These are phyloP conservation scores for Sonneratia alba DNA, from an alignment of 345 rosid species.

Conservation along the genomic window DNA sequence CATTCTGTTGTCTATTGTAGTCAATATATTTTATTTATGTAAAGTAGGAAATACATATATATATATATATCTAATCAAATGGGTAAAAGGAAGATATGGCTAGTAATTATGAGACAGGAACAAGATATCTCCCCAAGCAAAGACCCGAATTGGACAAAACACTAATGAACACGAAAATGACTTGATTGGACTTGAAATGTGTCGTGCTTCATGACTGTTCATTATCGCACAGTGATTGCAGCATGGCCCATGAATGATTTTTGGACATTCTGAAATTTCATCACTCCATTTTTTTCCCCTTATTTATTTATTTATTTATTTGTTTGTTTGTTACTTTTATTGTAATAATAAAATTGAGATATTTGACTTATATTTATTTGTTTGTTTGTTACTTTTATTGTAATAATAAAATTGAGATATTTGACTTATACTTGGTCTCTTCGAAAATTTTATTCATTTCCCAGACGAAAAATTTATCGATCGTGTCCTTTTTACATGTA, in stretches of 20 bases:
- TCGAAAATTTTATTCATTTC: background rate
- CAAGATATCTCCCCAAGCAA: conserved; percentile 9
- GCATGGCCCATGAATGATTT: conserved; percentile 9
- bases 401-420: too few relatives aligned
- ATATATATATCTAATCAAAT: background rate
- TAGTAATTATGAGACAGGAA: conserved; percentile 1
- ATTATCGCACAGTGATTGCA: conserved; percentile 4
- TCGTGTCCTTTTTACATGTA: background rate
- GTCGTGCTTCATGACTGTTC: conserved; percentile 5
- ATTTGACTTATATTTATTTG: too few relatives aligned
- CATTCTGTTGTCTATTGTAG: too few relatives aligned
- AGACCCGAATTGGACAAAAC: conserved; percentile 3
- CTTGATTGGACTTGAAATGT: conserved; percentile 12
- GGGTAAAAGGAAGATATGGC: background rate
- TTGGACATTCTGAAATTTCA: background rate
- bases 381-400: background rate
- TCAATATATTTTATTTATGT: too few relatives aligned
- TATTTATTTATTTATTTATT: too few relatives aligned
- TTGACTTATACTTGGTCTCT: background rate
- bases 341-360: too few relatives aligned
- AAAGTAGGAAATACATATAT: too few relatives aligned
- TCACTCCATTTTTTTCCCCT: too few relatives aligned
- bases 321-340: too few relatives aligned
- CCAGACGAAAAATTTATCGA: background rate
- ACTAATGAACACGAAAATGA: conserved; percentile 5